Evolutionary conservation across 257 asterid species (phyloP), one percentile per base, ranked within the genome.

Genomic region (Petunia axillaris): DNA sequence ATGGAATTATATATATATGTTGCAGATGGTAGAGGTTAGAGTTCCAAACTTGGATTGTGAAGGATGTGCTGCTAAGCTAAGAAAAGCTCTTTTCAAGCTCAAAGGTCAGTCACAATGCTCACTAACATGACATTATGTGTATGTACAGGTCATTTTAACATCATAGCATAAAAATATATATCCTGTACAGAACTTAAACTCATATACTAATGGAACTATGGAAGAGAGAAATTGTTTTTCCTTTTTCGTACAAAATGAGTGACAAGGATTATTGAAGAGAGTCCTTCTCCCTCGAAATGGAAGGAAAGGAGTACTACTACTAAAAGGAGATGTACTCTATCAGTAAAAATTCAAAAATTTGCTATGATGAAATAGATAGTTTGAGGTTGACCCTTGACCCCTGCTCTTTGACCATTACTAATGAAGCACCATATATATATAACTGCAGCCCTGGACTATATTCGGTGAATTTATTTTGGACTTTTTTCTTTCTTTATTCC

Each of bases 1-100:
- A 7, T 81, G 73, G 0, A 1, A 50, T 54, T 50, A 1, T 48
- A 1, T 3, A 25, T 25, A 25, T 50, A 64, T 44, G 68, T 59
- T 53, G 83, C 60, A 91, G 93, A 89, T 88, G 93, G 89, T 92
- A 70, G 97, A 91, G 73, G 88, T 92, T 40, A 88, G 96, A 85
- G 97, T 92, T 84, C 97, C 97, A 16, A 92, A 92, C 82, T 83
- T 92, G 90, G 97, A 92, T 57, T 92, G 97, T 64, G 93, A 91
- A 64, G 97, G 97, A 46, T 92, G 97, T 81, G 97, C 96, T 57
- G 2, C 82, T 3, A 92, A 92, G 90, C 85, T 90, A 13, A 88
- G 91, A 53, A 91, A 83, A 86, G 91, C 97, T 55, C 76, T 91
- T 3, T 84, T 86, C 86, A 92, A 92, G 83, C 94, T 92, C 84